These are phyloP conservation scores for Diplosphaera chodatii DNA, from an alignment of 139 green algal genomes.

Conservation along the genomic window DNA sequence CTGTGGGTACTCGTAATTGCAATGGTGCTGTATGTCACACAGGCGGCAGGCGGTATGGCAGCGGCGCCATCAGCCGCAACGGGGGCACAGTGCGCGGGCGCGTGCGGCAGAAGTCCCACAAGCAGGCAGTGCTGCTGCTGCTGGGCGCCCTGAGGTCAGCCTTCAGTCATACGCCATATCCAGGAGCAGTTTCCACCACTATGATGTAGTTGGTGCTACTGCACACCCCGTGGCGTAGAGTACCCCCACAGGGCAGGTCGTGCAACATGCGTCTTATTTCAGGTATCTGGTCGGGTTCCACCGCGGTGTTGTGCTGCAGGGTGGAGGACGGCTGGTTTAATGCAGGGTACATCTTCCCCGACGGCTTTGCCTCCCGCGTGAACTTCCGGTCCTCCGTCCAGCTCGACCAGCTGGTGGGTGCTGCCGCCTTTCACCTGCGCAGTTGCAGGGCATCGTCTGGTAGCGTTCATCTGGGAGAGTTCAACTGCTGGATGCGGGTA, in stretches of 20 bases:
- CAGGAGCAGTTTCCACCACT: no score
- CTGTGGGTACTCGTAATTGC: no score
- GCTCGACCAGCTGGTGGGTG: not conserved
- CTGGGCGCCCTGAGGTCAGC: slow-evolving; percentile 43
- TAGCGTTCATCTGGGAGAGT: no score
- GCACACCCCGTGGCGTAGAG: no score
- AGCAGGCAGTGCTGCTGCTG: slow-evolving; percentile 53
- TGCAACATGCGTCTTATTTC: no score
- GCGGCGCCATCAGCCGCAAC: slow-evolving; percentile 48
- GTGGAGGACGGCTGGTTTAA: slow-evolving; percentile 71
- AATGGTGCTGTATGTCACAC: not conserved
- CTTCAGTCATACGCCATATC: no score
- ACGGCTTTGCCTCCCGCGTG: slow-evolving; percentile 70
- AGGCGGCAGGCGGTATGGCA: not conserved
- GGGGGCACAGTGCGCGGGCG: slow-evolving; percentile 73
- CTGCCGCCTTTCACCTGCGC: no score
- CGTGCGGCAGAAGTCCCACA: slow-evolving; percentile 75
- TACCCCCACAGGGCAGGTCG: no score
- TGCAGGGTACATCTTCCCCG: slow-evolving; percentile 90
- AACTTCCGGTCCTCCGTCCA: slow-evolving; percentile 54
- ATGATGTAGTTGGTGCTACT: no score
- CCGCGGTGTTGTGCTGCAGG: slow-evolving; percentile 27
- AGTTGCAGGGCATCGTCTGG: no score
- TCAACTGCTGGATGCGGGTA: no score
- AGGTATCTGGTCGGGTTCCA: no score